phyloP scores from a whole-genome alignment of 108 stramenopile species.

The Nitzschia sp. region DNA sequence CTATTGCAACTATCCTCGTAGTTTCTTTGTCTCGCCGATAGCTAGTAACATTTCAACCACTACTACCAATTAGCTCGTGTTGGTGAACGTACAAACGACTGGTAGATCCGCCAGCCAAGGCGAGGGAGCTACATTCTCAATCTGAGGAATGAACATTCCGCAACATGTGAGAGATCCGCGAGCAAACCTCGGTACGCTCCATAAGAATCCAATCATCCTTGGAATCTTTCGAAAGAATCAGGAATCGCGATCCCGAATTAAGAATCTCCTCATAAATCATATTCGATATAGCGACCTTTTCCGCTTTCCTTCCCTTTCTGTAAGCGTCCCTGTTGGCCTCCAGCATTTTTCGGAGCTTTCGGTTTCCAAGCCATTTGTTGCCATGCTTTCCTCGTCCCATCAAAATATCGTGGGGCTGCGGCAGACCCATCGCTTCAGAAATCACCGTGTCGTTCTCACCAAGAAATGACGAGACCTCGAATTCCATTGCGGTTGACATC shows the following conservation, averaged over 20 bases:
- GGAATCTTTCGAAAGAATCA: neutral
- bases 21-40: too few species aligned
- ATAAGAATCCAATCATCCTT: slow-evolving; percentile 19
- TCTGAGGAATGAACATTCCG: too few species aligned
- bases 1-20: too few species aligned
- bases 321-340: slow-evolving; percentile 16
- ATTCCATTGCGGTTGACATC: too few species aligned
- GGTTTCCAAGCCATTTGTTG: slow-evolving; percentile 29
- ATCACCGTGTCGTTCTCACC: neutral
- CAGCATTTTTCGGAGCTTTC: neutral
- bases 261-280: slow-evolving; percentile 14
- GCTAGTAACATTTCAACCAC: too few species aligned
- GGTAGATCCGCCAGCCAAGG: too few species aligned
- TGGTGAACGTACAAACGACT: too few species aligned
- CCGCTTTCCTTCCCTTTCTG: neutral
- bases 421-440: neutral
- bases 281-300: slow-evolving; percentile 21
- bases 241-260: slow-evolving; percentile 20
- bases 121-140: too few species aligned
- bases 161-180: slow-evolving; percentile 24
- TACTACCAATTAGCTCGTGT: too few species aligned
- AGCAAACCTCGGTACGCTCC: slow-evolving; percentile 5
- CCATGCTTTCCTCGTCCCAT: slow-evolving; percentile 33
- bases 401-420: slow-evolving; percentile 16
- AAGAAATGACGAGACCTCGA: neutral